Percentiles rank a stretch among this genome's conserved stretches.
Evolutionary conservation across 129 eudicot species (phyloP).

Genomic region (Helichrysum umbraculigerum): DNA sequence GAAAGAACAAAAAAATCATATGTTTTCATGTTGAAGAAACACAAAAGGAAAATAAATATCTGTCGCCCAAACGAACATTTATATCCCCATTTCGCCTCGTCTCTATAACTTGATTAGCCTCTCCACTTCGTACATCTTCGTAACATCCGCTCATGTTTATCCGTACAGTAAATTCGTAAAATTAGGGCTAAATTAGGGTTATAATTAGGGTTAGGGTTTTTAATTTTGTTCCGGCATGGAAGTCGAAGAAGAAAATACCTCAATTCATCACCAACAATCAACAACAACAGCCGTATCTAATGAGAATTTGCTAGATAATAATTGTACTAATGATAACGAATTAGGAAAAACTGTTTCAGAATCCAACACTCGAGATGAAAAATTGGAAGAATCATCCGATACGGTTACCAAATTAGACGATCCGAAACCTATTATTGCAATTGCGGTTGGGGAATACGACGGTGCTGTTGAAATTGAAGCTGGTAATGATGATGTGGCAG

Average conservation of each 20-base stretch:
- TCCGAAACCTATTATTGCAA: conserved; percentile 3
- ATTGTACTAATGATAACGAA: conserved; percentile 8
- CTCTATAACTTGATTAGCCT: background rate
- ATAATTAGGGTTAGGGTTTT: conserved; percentile 35
- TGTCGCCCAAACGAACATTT: background rate
- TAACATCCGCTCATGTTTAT: conserved; percentile 39
- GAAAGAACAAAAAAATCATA: too few relatives aligned
- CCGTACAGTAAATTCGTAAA: background rate
- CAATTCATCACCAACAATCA: conserved; percentile 2
- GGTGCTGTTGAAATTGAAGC: conserved; percentile 5
- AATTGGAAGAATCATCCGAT: conserved; percentile 18
- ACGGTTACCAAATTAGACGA: conserved; percentile 26
- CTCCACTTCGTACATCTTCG: conserved; percentile 31
- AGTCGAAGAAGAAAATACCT: conserved; percentile 23
- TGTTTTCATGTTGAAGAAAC: too few relatives aligned
- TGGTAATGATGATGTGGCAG: background rate
- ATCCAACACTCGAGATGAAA: conserved; percentile 13
- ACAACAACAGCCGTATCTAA: conserved; percentile 22
- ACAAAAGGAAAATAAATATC: background rate
- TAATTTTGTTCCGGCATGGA: conserved; percentile 27
- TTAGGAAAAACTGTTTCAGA: conserved; percentile 12
- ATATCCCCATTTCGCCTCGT: background rate
- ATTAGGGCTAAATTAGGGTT: conserved; percentile 26
- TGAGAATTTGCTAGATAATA: conserved; percentile 12
- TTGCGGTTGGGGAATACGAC: conserved; percentile 23